Evolutionary conservation across 805 yeast species (phyloP).

Genomic region (Lachancea sp.): DNA sequence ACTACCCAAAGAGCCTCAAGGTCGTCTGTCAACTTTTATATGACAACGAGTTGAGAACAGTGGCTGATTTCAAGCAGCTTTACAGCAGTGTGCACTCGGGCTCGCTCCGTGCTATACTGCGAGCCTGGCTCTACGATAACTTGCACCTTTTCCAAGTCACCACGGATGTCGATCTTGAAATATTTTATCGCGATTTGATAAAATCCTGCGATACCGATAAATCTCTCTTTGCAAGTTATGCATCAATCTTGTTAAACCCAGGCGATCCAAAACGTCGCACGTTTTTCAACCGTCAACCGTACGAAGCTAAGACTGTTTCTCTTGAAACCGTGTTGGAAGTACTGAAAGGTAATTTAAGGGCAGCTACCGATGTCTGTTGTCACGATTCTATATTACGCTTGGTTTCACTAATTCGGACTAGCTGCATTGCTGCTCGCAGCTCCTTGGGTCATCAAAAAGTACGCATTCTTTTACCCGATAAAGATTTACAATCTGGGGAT

Average conservation of each 20-base stretch:
- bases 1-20: slow-evolving; percentile 20
- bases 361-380: slow-evolving; percentile 11
- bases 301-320: slow-evolving; percentile 13
- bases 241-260: slow-evolving; percentile 23
- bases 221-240: slow-evolving; percentile 18
- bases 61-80: slow-evolving; percentile 22
- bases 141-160: slow-evolving; percentile 13
- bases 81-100: slow-evolving; percentile 15
- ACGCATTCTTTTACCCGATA: slow-evolving; percentile 15
- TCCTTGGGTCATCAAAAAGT: slow-evolving; percentile 7
- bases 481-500: not conserved
- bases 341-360: slow-evolving; percentile 18
- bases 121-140: slow-evolving; percentile 29
- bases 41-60: slow-evolving; percentile 17
- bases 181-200: slow-evolving; percentile 18
- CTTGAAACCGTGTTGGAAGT: slow-evolving; percentile 22
- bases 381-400: slow-evolving; percentile 21
- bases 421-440: slow-evolving; percentile 16
- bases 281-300: slow-evolving; percentile 15
- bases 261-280: slow-evolving; percentile 12
- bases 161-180: slow-evolving; percentile 13
- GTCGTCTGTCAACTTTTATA: slow-evolving; percentile 17
- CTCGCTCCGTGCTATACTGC: slow-evolving; percentile 18
- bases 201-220: slow-evolving; percentile 20
- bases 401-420: slow-evolving; percentile 24